Evolutionary conservation across 2,329 filamentous ascomycete genomes (phyloP).

Genomic region (Trichophyton mentagrophytes): DNA sequence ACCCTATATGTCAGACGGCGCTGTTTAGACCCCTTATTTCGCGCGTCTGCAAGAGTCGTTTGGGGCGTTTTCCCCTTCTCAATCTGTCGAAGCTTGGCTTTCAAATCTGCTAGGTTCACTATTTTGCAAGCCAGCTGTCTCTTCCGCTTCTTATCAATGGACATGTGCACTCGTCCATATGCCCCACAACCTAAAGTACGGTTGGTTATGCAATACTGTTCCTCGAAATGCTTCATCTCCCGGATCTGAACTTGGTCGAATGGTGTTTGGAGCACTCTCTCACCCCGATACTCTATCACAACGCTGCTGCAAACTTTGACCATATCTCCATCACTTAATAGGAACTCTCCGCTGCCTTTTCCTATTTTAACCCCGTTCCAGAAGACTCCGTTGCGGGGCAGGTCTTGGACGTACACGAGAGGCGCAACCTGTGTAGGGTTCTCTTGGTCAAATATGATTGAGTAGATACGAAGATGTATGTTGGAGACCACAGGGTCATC

Average conservation of each 20-base stretch:
- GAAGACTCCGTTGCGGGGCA: conserved; percentile 30
- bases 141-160: conserved; percentile 21
- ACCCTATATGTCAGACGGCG: conserved; percentile 1
- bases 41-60: too few relatives aligned
- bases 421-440: conserved; percentile 26
- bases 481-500: conserved; percentile 28
- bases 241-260: conserved; percentile 19
- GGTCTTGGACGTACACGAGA: conserved; percentile 33
- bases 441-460: conserved; percentile 30
- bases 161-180: conserved; percentile 34
- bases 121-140: conserved; percentile 37
- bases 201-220: conserved; percentile 27
- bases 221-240: conserved; percentile 27
- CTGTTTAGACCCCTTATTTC: not conserved
- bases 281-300: conserved; percentile 7
- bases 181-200: conserved; percentile 32
- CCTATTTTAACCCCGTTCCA: conserved; percentile 23
- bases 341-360: conserved; percentile 7
- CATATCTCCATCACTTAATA: conserved; percentile 21
- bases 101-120: conserved; percentile 26
- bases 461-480: conserved; percentile 33
- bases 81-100: conserved; percentile 10
- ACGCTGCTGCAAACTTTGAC: conserved; percentile 7
- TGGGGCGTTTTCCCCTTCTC: not conserved
- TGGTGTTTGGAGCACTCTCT: not conserved